Base-by-base conservation (phyloP, 2,329 filamentous ascomycete species). In the Colletotrichum euphorbiae region DNA sequence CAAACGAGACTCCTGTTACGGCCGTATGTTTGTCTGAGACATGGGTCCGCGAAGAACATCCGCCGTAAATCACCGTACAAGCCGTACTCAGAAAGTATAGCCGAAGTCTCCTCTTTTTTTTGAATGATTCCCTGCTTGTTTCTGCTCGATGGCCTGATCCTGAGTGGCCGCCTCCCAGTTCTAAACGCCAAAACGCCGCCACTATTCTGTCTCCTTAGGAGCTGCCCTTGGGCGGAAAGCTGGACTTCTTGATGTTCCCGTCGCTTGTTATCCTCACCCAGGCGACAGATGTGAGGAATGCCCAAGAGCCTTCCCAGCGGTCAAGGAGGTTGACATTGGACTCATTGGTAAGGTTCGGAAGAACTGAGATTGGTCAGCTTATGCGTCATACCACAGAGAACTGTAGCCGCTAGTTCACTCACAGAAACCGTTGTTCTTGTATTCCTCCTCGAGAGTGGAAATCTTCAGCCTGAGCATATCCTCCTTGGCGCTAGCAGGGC, bases 281-380 rank as follows among this genome's bases (percentile, higher is more conserved):
- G 68, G 90, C 88, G 72, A 98, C 78, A 8, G 87, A 90, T 38
- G 90, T 88, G 70, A 98, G 84, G 73, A 91, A 91, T 8, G 92
- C 86, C 95, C 95, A 98, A 28, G 92, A 87, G 4, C 92, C 92
- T 71, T 93, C 91, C 93, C 94, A 98, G 21, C 85, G 83, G 70
- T 88, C 85, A 45, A 98, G 79, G 71, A 87, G 85, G 65, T 84
- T 80, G 58, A 92, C 80, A 72, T 90, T 93, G 54, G 90, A 86
- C 45, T 85, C 83, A 46, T 89, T 85, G 62, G 89, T 87, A 61
- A 98, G 81, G 76, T 98, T 92, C 0, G 95, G 94, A 45, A 97
- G 79, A 69, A 60, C 66, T 69, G 24, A 28, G 8, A 7, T 13
- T 12, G 9, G 40, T 66, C 50, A 60, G 46, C 28, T 50, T 13